Percentiles rank a stretch among this genome's conserved stretches.
Evolutionary conservation across 2,329 filamentous ascomycete genomes (phyloP).

Genomic region (Fusarium sp.): DNA sequence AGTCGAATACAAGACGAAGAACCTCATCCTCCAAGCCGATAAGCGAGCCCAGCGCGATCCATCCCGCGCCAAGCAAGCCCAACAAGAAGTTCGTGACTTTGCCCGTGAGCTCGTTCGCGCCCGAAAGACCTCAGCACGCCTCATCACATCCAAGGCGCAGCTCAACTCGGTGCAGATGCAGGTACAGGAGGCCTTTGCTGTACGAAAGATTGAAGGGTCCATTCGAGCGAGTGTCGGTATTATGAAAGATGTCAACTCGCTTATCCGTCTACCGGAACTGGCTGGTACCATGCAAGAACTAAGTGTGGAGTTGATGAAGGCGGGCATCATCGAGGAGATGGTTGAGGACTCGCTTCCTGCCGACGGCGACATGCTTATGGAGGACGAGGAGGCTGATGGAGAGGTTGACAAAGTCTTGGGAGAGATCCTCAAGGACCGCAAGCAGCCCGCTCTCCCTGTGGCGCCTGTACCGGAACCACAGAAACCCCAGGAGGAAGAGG

Average conservation of each 20-base stretch:
- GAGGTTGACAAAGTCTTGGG: conserved; percentile 95
- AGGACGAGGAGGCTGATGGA: conserved; percentile 77
- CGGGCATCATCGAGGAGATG: conserved; percentile 98
- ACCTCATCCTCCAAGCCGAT: conserved; percentile 83
- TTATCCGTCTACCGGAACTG: conserved; percentile 85
- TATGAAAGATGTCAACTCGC: conserved; percentile 94
- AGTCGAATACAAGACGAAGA: conserved; percentile 85
- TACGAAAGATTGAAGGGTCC: conserved; percentile 94
- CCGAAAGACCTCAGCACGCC: conserved; percentile 76
- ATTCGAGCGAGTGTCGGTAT: conserved; percentile 87
- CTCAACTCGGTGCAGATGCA: conserved; percentile 95
- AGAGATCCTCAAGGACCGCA: conserved; percentile 86
- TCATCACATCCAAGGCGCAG: conserved; percentile 90
- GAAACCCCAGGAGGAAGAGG: conserved; percentile 60
- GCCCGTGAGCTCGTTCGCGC: conserved; percentile 86
- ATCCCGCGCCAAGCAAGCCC: conserved; percentile 79
- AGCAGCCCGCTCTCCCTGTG: conserved; percentile 66
- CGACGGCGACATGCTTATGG: conserved; percentile 75
- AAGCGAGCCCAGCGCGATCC: conserved; percentile 84
- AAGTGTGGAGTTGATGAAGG: conserved; percentile 87
- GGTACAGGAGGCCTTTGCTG: conserved; percentile 94
- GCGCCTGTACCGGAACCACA: conserved; percentile 66
- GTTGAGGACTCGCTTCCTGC: conserved; percentile 85
- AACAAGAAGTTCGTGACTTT: conserved; percentile 85
- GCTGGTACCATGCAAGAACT: conserved; percentile 90